Percentiles rank a stretch among this genome's conserved stretches.
phyloP scores from a whole-genome alignment of 306 rosid species.

The Trifolium pratense region DNA sequence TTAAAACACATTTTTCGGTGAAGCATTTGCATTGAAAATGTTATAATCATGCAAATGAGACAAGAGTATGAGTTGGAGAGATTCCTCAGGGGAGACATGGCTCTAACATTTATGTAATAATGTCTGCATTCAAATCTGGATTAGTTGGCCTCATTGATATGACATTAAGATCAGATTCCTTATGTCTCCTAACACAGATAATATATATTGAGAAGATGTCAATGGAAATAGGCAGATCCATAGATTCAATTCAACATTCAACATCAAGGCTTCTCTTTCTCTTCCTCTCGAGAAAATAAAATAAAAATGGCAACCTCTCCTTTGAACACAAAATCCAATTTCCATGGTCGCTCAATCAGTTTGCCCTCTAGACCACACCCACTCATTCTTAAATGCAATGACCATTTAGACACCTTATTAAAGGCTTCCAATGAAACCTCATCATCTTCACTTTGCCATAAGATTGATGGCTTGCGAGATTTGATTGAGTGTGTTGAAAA shows the following conservation, averaged over 20 bases:
- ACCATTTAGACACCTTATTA: conserved; percentile 34
- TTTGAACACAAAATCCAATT: conserved; percentile 33
- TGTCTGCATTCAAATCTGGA: conserved; percentile 39
- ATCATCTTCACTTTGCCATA: conserved; percentile 37
- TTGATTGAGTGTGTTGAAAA: conserved; percentile 38
- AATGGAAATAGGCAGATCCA: conserved; percentile 27
- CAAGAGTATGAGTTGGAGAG: conserved; percentile 41
- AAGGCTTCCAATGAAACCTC: conserved; percentile 35
- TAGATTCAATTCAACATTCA: conserved; percentile 37
- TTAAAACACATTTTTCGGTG: too few relatives aligned
- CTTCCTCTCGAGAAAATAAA: neutral
- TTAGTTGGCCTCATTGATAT: conserved; percentile 34
- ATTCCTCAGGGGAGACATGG: conserved; percentile 31
- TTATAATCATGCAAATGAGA: conserved; percentile 4
- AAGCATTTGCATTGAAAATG: too few relatives aligned
- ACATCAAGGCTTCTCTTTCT: conserved; percentile 27
- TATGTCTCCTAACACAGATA: conserved; percentile 18
- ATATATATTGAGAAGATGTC: conserved; percentile 39
- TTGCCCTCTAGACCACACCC: conserved; percentile 42
- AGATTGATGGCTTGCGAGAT: conserved; percentile 35
- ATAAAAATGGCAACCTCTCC: conserved; percentile 44
- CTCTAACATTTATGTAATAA: neutral
- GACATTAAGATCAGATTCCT: conserved; percentile 40
- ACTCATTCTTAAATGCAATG: conserved; percentile 33
- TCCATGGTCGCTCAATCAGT: conserved; percentile 41